These are phyloP conservation scores for Tricholoma hemisulphureum DNA, from an alignment of 768 basidiomycete species.

Conservation along the genomic window DNA sequence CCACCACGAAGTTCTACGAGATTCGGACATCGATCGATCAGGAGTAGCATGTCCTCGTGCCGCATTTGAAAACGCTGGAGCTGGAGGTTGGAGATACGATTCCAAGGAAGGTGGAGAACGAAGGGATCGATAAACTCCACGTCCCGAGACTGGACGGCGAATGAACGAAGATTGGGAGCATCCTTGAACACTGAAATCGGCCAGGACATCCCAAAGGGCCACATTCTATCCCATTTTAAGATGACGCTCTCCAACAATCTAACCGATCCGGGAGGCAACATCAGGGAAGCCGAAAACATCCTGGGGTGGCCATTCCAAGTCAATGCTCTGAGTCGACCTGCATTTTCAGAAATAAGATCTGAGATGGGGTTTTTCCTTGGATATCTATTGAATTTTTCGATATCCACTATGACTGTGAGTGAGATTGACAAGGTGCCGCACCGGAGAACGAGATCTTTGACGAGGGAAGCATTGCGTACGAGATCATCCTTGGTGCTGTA, in stretches of 20 bases:
- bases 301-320: not conserved
- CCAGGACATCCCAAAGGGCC: not conserved
- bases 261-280: not conserved
- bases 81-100: not conserved
- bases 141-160: not conserved
- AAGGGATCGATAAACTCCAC: not conserved
- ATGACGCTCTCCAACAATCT: not conserved
- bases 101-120: not conserved
- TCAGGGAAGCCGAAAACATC: not conserved
- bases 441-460: not conserved
- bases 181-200: not conserved
- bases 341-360: too few species aligned
- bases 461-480: not conserved
- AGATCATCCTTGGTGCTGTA: not conserved
- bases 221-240: not conserved
- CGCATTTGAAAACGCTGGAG: not conserved
- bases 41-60: not conserved
- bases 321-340: not conserved
- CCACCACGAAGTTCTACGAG: not conserved
- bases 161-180: not conserved
- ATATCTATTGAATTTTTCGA: not conserved
- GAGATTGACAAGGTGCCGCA: not conserved
- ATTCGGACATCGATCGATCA: not conserved
- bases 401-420: not conserved
- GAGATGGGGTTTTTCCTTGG: not conserved